phyloP scores from a whole-genome alignment of 192 early-diverging fungal species.

The Endogone sp. region DNA sequence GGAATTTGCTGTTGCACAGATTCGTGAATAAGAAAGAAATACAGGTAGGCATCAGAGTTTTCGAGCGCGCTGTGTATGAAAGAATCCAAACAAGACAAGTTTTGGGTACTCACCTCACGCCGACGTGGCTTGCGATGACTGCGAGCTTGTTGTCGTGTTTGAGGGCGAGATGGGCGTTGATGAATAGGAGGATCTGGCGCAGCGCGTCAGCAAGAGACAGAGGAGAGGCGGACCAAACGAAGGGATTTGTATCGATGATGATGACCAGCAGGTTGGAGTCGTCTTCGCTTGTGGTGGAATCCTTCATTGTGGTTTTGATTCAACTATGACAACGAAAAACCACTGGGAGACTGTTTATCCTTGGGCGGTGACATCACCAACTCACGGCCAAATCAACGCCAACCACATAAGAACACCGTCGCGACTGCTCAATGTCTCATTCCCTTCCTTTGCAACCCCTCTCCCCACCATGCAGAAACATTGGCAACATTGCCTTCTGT shows the following conservation, averaged over 20 bases:
- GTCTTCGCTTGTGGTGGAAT: slow-evolving; percentile 25
- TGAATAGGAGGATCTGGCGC: slow-evolving; percentile 77
- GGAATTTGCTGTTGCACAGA: slow-evolving; percentile 45
- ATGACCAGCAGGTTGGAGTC: slow-evolving; percentile 78
- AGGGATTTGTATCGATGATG: slow-evolving; percentile 79
- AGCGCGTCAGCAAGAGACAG: slow-evolving; percentile 65
- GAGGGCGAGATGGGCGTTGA: slow-evolving; percentile 91
- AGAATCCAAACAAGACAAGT: no score
- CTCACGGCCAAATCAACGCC: no score
- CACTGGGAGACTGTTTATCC: no score
- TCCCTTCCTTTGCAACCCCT: no score
- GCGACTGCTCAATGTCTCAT: no score
- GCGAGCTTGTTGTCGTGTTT: slow-evolving; percentile 87
- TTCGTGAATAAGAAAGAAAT: no score
- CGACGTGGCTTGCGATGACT: slow-evolving; percentile 72
- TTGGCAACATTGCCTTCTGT: neutral
- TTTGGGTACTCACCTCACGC: slow-evolving; percentile 35
- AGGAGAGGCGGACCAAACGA: slow-evolving; percentile 56
- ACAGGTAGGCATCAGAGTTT: no score
- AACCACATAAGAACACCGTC: no score
- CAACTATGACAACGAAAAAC: no score
- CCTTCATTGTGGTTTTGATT: neutral
- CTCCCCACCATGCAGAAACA: neutral
- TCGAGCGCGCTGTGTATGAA: no score
- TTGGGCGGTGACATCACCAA: no score